These are phyloP conservation scores for Plectosphaerella sp. DNA, from an alignment of 2,329 filamentous ascomycete genomes.

Conservation along the genomic window DNA sequence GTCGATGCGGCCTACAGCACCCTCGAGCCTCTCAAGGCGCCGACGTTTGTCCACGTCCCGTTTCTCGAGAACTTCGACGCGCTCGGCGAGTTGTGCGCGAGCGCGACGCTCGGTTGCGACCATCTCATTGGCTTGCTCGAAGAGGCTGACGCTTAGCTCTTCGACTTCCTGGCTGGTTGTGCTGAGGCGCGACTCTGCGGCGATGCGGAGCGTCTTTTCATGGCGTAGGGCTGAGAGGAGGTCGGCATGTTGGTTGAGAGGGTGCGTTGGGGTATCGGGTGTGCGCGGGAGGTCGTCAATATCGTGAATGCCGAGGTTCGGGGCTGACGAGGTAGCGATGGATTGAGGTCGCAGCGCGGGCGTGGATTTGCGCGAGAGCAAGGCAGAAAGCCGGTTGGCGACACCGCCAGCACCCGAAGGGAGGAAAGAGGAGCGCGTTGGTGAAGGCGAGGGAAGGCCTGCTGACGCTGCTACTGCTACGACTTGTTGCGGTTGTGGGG, in stretches of 20 bases:
- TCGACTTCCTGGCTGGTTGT: slow-evolving; percentile 71
- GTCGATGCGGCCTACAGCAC: slow-evolving; percentile 67
- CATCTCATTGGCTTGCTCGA: slow-evolving; percentile 85
- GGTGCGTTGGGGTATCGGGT: slow-evolving; percentile 18
- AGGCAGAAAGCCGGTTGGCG: slow-evolving; percentile 37
- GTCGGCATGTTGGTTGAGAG: slow-evolving; percentile 22
- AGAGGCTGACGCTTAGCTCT: slow-evolving; percentile 70
- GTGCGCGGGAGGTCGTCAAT: slow-evolving; percentile 17
- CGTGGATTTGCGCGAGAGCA: slow-evolving; percentile 44
- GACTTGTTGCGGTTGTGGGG: slow-evolving; percentile 5
- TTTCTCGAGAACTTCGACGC: slow-evolving; percentile 63
- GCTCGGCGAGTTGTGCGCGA: slow-evolving; percentile 65
- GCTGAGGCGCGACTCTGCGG: slow-evolving; percentile 64
- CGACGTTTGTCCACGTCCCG: slow-evolving; percentile 66
- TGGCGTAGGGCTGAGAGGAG: slow-evolving; percentile 60
- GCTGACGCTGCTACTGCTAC: slow-evolving; percentile 14
- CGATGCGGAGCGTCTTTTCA: slow-evolving; percentile 62
- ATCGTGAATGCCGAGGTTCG: background rate
- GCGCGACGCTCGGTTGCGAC: slow-evolving; percentile 71
- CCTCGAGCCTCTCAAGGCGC: slow-evolving; percentile 66
- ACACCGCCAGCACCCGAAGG: slow-evolving; percentile 27
- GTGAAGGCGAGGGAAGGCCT: slow-evolving; percentile 20
- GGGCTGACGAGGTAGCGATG: slow-evolving; percentile 8
- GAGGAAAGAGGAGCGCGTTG: slow-evolving; percentile 40
- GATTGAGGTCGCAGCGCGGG: slow-evolving; percentile 25